Conservation (phyloP, 805 yeast species). For the Pichia membranifaciens region DNA sequence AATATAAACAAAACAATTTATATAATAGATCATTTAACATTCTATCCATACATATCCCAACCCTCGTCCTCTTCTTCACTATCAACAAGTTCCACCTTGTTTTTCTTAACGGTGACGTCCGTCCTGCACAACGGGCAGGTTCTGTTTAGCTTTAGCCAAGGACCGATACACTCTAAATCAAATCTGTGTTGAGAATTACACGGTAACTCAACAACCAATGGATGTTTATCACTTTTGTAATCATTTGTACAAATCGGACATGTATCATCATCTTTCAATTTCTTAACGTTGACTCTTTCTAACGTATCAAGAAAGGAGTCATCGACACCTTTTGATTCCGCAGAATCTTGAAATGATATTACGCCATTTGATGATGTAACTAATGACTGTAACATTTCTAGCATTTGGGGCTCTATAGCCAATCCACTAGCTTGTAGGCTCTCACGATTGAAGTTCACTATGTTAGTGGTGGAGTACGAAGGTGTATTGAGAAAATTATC, state of each 20-base stretch:
- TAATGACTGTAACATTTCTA: slow-evolving; percentile 10
- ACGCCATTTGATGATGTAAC: slow-evolving; percentile 4
- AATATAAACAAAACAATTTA: background rate
- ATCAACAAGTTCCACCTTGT: slow-evolving; percentile 31
- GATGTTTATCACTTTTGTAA: slow-evolving; percentile 67
- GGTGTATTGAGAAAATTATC: slow-evolving; percentile 10
- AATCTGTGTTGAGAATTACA: slow-evolving; percentile 67
- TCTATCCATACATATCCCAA: slow-evolving; percentile 74
- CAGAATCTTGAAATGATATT: slow-evolving; percentile 1
- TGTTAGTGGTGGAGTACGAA: background rate
- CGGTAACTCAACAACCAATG: slow-evolving; percentile 69
- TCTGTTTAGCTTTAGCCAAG: slow-evolving; percentile 72
- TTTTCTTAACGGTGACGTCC: slow-evolving; percentile 52
- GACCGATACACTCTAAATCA: slow-evolving; percentile 85
- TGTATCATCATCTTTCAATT: slow-evolving; percentile 43
- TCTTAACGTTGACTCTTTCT: slow-evolving; percentile 54
- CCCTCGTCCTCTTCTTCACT: slow-evolving; percentile 63
- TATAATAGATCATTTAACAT: background rate
- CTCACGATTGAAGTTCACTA: background rate
- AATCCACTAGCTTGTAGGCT: background rate
- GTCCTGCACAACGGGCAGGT: slow-evolving; percentile 87
- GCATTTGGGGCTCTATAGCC: slow-evolving; percentile 5
- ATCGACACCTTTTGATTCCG: slow-evolving; percentile 45
- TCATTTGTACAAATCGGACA: slow-evolving; percentile 83
- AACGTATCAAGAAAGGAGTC: slow-evolving; percentile 69